phyloP scores from a whole-genome alignment of 176 grass and related monocot species.

The Echinochloa phyllopogon region DNA sequence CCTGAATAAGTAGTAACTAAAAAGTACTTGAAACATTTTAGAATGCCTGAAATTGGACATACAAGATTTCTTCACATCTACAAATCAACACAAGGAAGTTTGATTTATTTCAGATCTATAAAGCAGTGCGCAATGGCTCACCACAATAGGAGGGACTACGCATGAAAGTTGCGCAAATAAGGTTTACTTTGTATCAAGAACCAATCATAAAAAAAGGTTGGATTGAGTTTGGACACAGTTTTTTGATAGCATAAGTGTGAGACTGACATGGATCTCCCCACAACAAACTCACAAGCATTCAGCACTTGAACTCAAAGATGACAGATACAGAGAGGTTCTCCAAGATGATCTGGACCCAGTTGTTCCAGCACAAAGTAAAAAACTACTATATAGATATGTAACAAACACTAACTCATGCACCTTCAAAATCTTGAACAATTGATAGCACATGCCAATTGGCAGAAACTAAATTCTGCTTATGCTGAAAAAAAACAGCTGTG shows the following conservation, averaged over 20 bases:
- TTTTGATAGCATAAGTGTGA: background rate
- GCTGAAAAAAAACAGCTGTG: background rate
- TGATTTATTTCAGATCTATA: background rate
- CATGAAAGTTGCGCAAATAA: background rate
- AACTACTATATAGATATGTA: background rate
- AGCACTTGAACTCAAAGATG: background rate
- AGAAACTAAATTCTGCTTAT: background rate
- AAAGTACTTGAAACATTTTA: background rate
- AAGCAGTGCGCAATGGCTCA: background rate
- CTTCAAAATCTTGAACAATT: background rate
- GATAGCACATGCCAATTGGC: background rate
- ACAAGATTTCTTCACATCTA: constrained; percentile 6
- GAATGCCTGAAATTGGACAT: background rate
- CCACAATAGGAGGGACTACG: background rate
- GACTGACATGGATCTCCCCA: background rate
- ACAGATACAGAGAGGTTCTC: background rate
- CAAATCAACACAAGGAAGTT: background rate
- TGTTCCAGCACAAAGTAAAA: background rate
- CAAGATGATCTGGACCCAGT: background rate
- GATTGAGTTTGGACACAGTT: background rate
- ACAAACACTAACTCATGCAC: background rate
- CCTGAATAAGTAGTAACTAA: background rate
- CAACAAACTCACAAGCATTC: background rate
- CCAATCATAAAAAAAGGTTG: background rate
- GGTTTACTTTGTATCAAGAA: background rate